phyloP scores from a whole-genome alignment of 139 green algal species.

The Eudorina sp. region DNA sequence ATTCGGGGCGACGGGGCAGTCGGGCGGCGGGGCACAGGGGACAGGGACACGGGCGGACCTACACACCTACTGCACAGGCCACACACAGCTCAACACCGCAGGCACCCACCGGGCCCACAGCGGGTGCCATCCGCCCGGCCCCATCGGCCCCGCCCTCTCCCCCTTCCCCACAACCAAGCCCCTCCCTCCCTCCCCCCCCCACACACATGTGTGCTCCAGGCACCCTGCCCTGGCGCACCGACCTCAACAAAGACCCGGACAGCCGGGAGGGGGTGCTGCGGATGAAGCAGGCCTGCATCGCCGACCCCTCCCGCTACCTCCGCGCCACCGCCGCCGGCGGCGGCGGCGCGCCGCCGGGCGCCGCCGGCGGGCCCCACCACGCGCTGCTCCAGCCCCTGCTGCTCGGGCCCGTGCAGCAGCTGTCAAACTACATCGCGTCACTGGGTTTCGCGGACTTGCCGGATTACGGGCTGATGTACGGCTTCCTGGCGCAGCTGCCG shows the following conservation, averaged over 20 bases:
- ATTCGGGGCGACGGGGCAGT: too few relatives aligned
- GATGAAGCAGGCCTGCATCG: slow-evolving; percentile 30
- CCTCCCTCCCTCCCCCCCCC: neutral
- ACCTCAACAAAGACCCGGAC: slow-evolving; percentile 20
- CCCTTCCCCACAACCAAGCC: neutral
- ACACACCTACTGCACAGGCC: too few relatives aligned
- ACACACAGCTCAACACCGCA: too few relatives aligned
- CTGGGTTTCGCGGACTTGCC: slow-evolving; percentile 49
- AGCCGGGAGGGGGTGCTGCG: slow-evolving; percentile 32
- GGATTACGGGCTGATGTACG: slow-evolving; percentile 43
- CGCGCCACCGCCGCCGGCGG: neutral
- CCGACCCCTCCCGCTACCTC: slow-evolving; percentile 23
- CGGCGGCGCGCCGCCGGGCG: too few relatives aligned
- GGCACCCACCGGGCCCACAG: too few relatives aligned
- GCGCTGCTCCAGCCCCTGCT: neutral
- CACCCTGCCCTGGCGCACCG: slow-evolving; percentile 46
- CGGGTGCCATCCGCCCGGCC: too few relatives aligned
- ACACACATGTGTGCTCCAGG: too few relatives aligned
- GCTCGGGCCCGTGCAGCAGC: neutral
- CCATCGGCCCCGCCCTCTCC: neutral
- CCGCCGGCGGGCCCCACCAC: neutral
- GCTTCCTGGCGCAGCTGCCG: slow-evolving; percentile 48
- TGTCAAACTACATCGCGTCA: slow-evolving; percentile 46
- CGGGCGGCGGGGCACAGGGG: too few relatives aligned
- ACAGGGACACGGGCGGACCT: too few relatives aligned